Evolutionary conservation across 345 rosid genomes (phyloP), one percentile per base, ranked within the genome.

Genomic region (Acer campestre): DNA sequence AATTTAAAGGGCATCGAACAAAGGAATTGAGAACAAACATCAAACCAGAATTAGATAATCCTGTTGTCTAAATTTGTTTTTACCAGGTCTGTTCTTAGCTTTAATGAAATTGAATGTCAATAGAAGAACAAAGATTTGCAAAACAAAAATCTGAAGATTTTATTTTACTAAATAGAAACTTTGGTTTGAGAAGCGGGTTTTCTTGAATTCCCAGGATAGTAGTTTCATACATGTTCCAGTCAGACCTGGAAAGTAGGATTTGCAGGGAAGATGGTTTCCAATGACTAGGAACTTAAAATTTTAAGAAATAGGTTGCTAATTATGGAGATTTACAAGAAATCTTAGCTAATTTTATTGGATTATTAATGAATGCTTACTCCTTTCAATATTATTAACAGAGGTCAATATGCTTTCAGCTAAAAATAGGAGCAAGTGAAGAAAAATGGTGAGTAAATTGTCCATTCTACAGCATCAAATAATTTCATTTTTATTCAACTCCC

Each of bases 1-100:
- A 55, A 55, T 9, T 42, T 59, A 9, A 22, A 82, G 49, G 67
- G 20, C 29, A 78, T 42, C 27, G 3, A 75, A 70, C 5, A 79
- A 9, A 42, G 10, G 71, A 63, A 20, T 17, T 17, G 62, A 58
- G n/a, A 58, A 58, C 20, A 58, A 20, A 58, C 16, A n/a, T 18
- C 62, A 5, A n/a, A 58, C 23, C 63, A 59, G 63, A 59, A 59
- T 59, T 22, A 59, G 63, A 59, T 59, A 6, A 22, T 59, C 22
- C 10, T n/a, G 58, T 1, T 14, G 1, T 53, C 58, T 53, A 53
- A 42, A n/a, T n/a, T n/a, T n/a, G n/a, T n/a, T n/a, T n/a, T n/a
- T n/a, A n/a, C n/a, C n/a, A 22, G 35, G 72, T 23, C 1, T 9
- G 72, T 46, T 9, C 56, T 22, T 42, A 42, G 46, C 2, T 8